Evolutionary conservation across 495 filamentous ascomycete species (phyloP), one percentile per base, ranked within the genome.

Genomic region (Bombardia bombarda): DNA sequence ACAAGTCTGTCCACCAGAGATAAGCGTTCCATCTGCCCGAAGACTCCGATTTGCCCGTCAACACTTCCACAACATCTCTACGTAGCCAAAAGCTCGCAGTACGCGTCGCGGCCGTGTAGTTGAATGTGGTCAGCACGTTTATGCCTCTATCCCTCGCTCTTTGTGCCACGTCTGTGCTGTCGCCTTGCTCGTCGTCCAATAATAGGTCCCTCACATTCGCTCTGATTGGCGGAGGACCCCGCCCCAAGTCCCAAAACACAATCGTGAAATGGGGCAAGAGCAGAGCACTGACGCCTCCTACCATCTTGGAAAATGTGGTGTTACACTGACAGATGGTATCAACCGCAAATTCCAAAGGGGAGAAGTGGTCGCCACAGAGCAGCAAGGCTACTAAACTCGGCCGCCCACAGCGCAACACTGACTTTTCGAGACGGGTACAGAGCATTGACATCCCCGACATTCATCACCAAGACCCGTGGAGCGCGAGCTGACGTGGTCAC

Each of bases 361-460:
- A 61, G 35, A 7, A 61, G 35, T 1, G 40, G 49, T 9, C 38
- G 32, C 63, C 63, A 65, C 4, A 60, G 56, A 10, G 46, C 42
- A 8, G 55, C 28, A 12, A 59, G 51, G 5, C 53, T 63, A 12
- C 54, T 52, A 34, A 65, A 56, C 28, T 68, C 56, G 4, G 58
- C 45, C 22, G 31, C 25, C 49, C 60, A 68, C 0, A 56, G 55
- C 2, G 52, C 37, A 10, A 56, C 45, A 25, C 38, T 50, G 17
- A 65, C 50, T 1, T 45, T 39, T 9, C 43, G 47, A 2, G 46
- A n/a, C 0, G 52, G 43, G 34, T 53, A 23, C 1, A 40, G 32
- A 3, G 18, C 33, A 14, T 56, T 52, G 21, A 60, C 47, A 0
- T 49, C 40, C 6, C 22, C 7, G 16, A 32, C 13, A n/a, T 25